phyloP scores from a whole-genome alignment of 2,329 filamentous ascomycete genomes.

The Aspergillus proliferans region DNA sequence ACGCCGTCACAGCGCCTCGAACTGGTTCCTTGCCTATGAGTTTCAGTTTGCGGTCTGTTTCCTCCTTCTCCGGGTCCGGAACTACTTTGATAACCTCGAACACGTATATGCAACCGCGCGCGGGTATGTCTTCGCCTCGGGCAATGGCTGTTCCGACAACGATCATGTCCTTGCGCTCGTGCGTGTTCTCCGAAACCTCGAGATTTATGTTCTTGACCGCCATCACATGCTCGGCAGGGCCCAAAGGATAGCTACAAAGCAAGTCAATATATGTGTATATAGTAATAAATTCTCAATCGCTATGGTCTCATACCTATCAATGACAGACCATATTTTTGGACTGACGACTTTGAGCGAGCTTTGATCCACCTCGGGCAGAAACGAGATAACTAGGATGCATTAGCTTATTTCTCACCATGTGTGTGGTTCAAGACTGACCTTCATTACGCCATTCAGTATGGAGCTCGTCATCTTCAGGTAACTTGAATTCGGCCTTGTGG shows the following conservation, averaged over 20 bases:
- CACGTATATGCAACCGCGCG: slow-evolving; percentile 78
- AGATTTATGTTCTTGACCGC: slow-evolving; percentile 77
- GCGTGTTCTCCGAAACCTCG: slow-evolving; percentile 84
- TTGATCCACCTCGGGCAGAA: slow-evolving; percentile 63
- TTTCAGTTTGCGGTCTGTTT: slow-evolving; percentile 80
- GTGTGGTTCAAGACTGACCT: slow-evolving; percentile 33
- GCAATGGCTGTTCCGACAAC: slow-evolving; percentile 77
- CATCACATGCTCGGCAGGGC: slow-evolving; percentile 69
- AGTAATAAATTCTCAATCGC: not conserved
- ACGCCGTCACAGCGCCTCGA: slow-evolving; percentile 79
- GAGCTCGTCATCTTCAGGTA: slow-evolving; percentile 79
- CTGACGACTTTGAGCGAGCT: slow-evolving; percentile 73
- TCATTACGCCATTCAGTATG: slow-evolving; percentile 75
- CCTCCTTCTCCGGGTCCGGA: slow-evolving; percentile 75
- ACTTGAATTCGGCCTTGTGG: slow-evolving; percentile 63
- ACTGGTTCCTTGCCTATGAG: slow-evolving; percentile 85
- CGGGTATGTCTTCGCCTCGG: slow-evolving; percentile 85
- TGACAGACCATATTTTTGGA: slow-evolving; percentile 67
- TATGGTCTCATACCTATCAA: slow-evolving; percentile 54
- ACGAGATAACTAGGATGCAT: slow-evolving; percentile 40
- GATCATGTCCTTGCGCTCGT: slow-evolving; percentile 75
- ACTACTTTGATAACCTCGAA: slow-evolving; percentile 91
- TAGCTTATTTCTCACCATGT: not conserved
- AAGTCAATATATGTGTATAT: not conserved
- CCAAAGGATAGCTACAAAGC: slow-evolving; percentile 53